Evolutionary conservation across 1,284 basidiomycete genomes (phyloP).

Genomic region (Mycena sp.): DNA sequence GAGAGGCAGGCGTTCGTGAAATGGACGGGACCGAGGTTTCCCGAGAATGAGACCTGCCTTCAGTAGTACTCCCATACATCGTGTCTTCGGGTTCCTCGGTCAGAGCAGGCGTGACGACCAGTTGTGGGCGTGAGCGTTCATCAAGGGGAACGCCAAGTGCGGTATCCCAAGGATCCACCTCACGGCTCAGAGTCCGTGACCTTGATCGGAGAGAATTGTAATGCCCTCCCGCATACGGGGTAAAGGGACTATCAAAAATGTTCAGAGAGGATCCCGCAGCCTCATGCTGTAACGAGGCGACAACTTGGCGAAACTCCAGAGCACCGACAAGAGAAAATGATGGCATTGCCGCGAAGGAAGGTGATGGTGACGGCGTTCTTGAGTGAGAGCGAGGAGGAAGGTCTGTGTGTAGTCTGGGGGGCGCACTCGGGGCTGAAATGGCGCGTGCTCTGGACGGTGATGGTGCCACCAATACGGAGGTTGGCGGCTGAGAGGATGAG

Average conservation of each 20-base stretch:
- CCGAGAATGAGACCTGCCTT: conserved; percentile 31
- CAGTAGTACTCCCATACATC: conserved; percentile 28
- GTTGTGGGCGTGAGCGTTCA: conserved; percentile 50
- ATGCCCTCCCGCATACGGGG: conserved; percentile 79
- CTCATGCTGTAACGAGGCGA: conserved; percentile 78
- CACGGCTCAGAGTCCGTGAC: conserved; percentile 42
- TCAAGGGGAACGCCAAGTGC: conserved; percentile 58
- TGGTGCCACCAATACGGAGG: conserved; percentile 31
- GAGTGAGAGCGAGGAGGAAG: conserved; percentile 51
- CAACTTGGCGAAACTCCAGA: conserved; percentile 92
- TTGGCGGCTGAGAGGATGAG: background rate
- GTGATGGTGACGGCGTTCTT: conserved; percentile 48
- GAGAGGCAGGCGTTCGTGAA: conserved; percentile 66
- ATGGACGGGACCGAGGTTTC: conserved; percentile 59
- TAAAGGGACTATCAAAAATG: conserved; percentile 73
- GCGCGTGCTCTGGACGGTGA: conserved; percentile 43
- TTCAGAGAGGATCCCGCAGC: conserved; percentile 65
- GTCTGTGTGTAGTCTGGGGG: conserved; percentile 52
- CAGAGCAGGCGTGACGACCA: conserved; percentile 42
- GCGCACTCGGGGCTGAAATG: conserved; percentile 44
- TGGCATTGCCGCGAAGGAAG: conserved; percentile 62
- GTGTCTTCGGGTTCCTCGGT: conserved; percentile 36
- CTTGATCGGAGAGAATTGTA: conserved; percentile 57
- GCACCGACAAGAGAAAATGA: conserved; percentile 93
- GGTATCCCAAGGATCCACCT: conserved; percentile 59